Base-by-base conservation (phyloP, 257 asterid genomes). In the Coffea eugenioides region DNA sequence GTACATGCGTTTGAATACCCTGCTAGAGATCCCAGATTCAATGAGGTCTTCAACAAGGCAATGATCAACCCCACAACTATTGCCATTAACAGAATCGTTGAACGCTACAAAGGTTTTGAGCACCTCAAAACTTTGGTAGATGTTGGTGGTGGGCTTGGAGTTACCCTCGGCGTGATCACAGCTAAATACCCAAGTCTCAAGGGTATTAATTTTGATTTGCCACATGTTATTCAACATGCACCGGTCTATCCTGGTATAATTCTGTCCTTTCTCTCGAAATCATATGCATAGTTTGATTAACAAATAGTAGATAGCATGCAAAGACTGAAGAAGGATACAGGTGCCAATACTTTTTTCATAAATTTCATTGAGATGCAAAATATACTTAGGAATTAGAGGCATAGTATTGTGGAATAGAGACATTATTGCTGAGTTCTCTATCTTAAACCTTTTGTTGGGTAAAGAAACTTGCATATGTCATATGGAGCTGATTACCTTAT, bases 111-210 rank as follows among this genome's bases (percentile, higher is more conserved):
- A 4, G 91, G 89, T 14, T 89, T 89, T 43, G 84, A 84, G 9
- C 16, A 73, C n/a, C 65, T 89, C 46, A 54, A 39, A 39, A 39
- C 43, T 39, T 39, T 39, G 43, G 43, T 39, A 39, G 43, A 39
- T 39, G 43, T 39, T 18, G 91, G 90, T 43, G 92, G 92, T 56
- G 91, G 92, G 8, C 83, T 79, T 25, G 87, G 91, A 36, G 71
- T 77, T 20, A 81, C 85, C 48, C 86, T 89, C 59, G 75, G 72
- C 59, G 73, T 72, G 73, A 87, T 89, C 67, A 69, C 84, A 31
- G 54, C 87, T 15, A 84, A 82, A 64, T 83, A 84, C 75, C 83
- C 90, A 5, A 78, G 76, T 8, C 76, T 89, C 41, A 78, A 48
- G 27, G 91, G 88, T 23, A 77, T 54, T 54, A 39, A 39, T 39